Conservation (phyloP, 2,329 filamentous ascomycete genomes). For the Tolypocladium nubicola region DNA sequence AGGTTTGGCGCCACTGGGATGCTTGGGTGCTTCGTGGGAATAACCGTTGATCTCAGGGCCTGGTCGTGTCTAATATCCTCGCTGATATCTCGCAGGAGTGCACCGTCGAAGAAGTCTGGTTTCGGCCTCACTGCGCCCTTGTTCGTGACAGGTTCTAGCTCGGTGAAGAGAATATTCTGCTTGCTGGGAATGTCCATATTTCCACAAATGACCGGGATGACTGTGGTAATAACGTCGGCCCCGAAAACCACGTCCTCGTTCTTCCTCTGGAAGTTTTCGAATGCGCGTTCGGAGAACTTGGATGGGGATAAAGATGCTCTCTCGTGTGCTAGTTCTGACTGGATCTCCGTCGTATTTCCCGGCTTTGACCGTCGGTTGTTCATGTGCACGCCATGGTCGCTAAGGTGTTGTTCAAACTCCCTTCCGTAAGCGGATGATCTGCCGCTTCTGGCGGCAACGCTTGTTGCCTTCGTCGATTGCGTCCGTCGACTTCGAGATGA, state of each 20-base stretch:
- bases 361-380: not conserved
- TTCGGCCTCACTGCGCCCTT: constrained; percentile 15
- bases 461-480: not conserved
- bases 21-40: not conserved
- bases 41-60: not conserved
- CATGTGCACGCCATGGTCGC: not conserved
- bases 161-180: constrained; percentile 1
- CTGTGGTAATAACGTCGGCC: constrained; percentile 17
- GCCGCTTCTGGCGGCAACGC: not conserved
- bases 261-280: constrained; percentile 15
- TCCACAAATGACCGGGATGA: constrained; percentile 13
- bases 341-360: not conserved
- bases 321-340: not conserved
- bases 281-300: constrained; percentile 17
- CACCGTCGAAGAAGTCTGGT: not conserved
- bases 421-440: not conserved
- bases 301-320: constrained; percentile 23
- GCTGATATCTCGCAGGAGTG: not conserved
- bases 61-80: not conserved
- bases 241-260: constrained; percentile 20
- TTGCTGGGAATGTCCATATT: not conserved
- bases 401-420: not conserved
- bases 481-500: constrained; percentile 1
- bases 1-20: constrained; percentile 26
- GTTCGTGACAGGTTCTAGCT: constrained; percentile 24